A percentile compares a stretch with the other conserved stretches of the same genome.
Conservation (phyloP, 352 stramenopile species). For the Phytopythium ostracodes region DNA sequence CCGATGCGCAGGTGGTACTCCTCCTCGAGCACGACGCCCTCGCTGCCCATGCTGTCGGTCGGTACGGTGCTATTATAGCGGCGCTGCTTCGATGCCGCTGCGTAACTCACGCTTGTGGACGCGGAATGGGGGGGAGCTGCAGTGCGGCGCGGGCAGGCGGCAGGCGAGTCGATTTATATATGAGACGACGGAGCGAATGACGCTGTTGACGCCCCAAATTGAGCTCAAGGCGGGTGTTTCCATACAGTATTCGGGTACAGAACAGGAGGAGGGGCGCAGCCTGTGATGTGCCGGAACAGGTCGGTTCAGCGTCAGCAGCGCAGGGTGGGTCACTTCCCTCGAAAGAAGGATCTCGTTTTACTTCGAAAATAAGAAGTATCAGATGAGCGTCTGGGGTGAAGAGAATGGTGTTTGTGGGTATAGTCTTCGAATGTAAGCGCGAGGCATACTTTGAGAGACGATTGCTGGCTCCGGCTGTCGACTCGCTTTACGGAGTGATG, state of each 20-base stretch:
- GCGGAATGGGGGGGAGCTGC: not conserved
- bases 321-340: not conserved
- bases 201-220: not conserved
- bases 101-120: not conserved
- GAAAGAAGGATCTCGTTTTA: not conserved
- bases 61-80: too few relatives aligned
- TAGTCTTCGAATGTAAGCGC: not conserved
- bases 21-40: constrained; percentile 44
- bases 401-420: not conserved
- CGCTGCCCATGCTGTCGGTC: constrained; percentile 19
- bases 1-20: constrained; percentile 50
- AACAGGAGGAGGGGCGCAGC: too few relatives aligned
- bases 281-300: not conserved
- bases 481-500: not conserved
- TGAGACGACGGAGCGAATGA: not conserved
- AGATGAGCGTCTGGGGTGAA: not conserved
- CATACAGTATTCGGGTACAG: not conserved
- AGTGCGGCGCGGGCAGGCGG: too few relatives aligned
- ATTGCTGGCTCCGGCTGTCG: not conserved
- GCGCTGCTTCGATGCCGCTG: too few relatives aligned
- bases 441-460: not conserved
- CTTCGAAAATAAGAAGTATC: not conserved
- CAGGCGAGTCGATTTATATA: not conserved
- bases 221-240: not conserved
- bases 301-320: not conserved